Base-by-base conservation (phyloP, 495 filamentous ascomycete species). In the Penicillium egyptiacum region DNA sequence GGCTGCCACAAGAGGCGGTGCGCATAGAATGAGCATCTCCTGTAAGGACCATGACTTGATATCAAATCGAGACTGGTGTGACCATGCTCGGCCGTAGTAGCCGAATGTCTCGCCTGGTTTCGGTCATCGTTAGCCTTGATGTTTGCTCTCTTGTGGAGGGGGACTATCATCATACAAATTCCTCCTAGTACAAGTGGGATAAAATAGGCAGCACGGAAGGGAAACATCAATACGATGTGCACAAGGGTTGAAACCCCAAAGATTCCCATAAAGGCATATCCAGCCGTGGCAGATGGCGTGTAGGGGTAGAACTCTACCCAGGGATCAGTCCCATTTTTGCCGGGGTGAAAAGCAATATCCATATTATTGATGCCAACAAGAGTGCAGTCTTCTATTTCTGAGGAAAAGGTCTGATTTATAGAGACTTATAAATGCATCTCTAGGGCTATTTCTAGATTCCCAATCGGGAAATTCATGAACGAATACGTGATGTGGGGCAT, bases 151-250 rank as follows among this genome's bases (percentile, higher is more conserved):
- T 5, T 17, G 5, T 37, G 39, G 20, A 30, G 28, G 25, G 26
- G 42, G 19, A n/a, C n/a, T 17, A n/a, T 12, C 23, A 5, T 68
- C 80, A 53, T 75, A 86, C 83, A 79, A 28, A 82, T 58, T 26
- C 80, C 81, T n/a, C 84, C 82, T 23, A 86, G 55, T 26, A 81
- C 52, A 31, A 87, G 79, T 0, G 79, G 76, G 28, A 83, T 76
- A 64, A 83, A 81, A 64, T 83, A 86, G 71, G 77, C 79, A 5
- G 77, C 70, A 10, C 72, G 64, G 28, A 72, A 72, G 5, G 67
- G 69, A 46, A 78, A 70, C 49, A 76, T 76, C 50, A 75, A 59
- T 14, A 79, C 56, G 3, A 78, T 52, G 46, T 83, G 80, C 1
- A 62, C 55, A 2, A 76, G 31, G 5, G 71, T 77, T 14, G 68